These are phyloP conservation scores for Solanum tarijense DNA, from an alignment of 257 asterid species.

Conservation along the genomic window DNA sequence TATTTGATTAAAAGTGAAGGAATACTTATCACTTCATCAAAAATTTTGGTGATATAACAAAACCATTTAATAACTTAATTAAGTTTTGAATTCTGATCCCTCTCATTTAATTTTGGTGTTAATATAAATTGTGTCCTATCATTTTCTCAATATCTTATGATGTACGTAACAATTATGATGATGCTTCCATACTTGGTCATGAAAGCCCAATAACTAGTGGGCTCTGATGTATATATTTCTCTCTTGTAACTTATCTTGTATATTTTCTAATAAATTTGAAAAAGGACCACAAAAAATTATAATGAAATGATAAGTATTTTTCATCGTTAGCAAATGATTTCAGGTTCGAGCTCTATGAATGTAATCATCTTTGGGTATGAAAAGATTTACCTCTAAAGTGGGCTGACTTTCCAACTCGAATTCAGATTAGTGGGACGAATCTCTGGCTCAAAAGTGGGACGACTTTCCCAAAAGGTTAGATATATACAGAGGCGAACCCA, in stretches of 20 bases:
- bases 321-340: not conserved
- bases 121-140: not conserved
- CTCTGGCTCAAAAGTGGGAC: no score
- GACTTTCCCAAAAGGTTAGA: no score
- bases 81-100: not conserved
- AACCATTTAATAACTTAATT: not conserved
- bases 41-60: not conserved
- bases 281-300: not conserved
- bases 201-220: not conserved
- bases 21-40: not conserved
- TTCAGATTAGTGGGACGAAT: not conserved
- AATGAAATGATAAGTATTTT: not conserved
- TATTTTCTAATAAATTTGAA: not conserved
- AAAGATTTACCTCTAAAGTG: not conserved
- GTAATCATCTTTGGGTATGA: not conserved
- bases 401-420: not conserved
- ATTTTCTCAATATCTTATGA: not conserved
- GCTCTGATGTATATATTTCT: not conserved
- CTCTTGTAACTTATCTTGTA: not conserved
- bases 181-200: not conserved
- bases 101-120: not conserved
- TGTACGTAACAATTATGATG: not conserved
- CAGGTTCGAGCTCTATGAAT: rapidly evolving
- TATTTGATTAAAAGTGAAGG: not conserved
- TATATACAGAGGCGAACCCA: no score